Evolutionary conservation across 345 rosid species (phyloP).

Genomic region (Citrus hindsii): DNA sequence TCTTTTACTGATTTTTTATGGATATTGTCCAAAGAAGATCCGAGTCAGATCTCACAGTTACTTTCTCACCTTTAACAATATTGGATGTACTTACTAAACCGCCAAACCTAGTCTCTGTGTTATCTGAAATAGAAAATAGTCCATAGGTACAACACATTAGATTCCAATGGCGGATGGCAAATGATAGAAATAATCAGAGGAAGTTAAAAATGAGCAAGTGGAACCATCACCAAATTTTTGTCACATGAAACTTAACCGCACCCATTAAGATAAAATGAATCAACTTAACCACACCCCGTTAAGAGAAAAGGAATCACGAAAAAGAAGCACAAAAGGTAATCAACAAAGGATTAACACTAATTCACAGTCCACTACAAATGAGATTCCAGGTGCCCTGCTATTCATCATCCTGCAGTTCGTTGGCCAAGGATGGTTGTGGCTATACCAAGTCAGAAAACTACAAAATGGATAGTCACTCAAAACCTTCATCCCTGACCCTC

Average conservation of each 20-base stretch:
- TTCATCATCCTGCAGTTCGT: background rate
- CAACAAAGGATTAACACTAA: background rate
- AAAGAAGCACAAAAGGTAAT: background rate
- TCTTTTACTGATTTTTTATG: conserved; percentile 35
- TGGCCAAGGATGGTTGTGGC: background rate
- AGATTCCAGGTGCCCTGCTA: background rate
- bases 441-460: background rate
- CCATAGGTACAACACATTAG: background rate
- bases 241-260: background rate
- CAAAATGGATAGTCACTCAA: background rate
- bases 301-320: no score
- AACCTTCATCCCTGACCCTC: background rate
- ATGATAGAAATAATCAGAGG: background rate
- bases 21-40: conserved; percentile 97
- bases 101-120: conserved; percentile 79
- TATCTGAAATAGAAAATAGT: conserved; percentile 34
- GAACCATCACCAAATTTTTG: background rate
- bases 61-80: conserved; percentile 44
- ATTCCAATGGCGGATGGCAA: background rate
- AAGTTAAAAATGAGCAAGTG: background rate
- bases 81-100: conserved; percentile 86
- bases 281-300: background rate
- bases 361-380: background rate
- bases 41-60: conserved; percentile 68
- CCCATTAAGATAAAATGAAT: background rate